Evolutionary conservation across 306 rosid species (phyloP), one percentile per base, ranked within the genome.

Genomic region (Prunus salicina): DNA sequence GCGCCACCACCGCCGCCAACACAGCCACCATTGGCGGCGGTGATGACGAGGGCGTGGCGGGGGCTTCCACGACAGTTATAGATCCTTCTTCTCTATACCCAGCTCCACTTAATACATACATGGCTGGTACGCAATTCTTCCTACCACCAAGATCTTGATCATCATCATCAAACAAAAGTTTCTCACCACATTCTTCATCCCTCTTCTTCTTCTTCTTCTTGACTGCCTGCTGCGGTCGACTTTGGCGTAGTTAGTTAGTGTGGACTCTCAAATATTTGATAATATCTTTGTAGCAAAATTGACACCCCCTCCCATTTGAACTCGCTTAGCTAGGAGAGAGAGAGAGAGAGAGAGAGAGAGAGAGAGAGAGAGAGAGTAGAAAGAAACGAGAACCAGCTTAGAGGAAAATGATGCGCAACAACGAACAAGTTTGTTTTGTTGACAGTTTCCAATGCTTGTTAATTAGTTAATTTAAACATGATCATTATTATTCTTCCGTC

Each of bases 61-160:
- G 76, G 6, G 78, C 73, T 15, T 68, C 90, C 0, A 84, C 76
- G 27, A 45, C 82, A 20, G 66, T 86, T 3, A 76, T 88, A 3
- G 97, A 92, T 86, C 93, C 91, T 62, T 75, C 85, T 46, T 86
- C 94, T 18, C 71, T 92, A 61, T 92, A 92, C 74, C 83, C 89
- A 18, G 81, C 93, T 78, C 90, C 93, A 8, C 80, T 87, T n/a
- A 92, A 82, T 86, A 66, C 96, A 34, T 96, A 76, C 92, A 89
- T 96, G 87, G 84, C 93, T 76, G 89, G 97, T 89, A 96, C 99
- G 97, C 99, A 96, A 85, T 96, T 92, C 97, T 96, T 92, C 97
- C 91, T 86, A 75, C 97, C 91, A 69, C 97, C 96, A 82, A 91
- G 99, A 89, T 91, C 99, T 83, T 92, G 89, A 88, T 80, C 70